Conservation (phyloP, 2,329 filamentous ascomycete genomes). For the Amesomyces nigricolor region DNA sequence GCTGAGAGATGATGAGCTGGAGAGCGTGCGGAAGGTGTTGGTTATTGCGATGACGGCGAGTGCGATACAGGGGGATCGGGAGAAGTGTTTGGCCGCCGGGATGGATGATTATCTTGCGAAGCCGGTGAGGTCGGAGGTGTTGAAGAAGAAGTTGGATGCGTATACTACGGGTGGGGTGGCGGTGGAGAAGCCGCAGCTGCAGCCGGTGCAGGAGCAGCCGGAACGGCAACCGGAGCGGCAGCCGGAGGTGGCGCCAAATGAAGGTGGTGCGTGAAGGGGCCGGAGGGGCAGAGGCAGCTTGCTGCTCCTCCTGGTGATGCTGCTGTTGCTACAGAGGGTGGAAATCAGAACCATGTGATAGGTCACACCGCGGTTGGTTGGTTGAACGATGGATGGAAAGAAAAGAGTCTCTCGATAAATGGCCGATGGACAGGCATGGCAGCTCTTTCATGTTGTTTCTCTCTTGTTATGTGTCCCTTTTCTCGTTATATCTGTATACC, state of each 20-base stretch:
- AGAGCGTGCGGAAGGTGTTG: slow-evolving; percentile 73
- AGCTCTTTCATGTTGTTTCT: not conserved
- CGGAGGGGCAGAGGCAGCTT: too few relatives aligned
- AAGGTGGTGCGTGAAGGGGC: too few relatives aligned
- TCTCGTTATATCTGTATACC: not conserved
- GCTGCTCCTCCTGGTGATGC: too few relatives aligned
- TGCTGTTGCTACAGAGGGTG: too few relatives aligned
- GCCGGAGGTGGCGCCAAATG: too few relatives aligned
- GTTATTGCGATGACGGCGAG: slow-evolving; percentile 97
- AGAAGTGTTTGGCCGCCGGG: slow-evolving; percentile 90
- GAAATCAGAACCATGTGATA: too few relatives aligned
- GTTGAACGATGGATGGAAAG: too few relatives aligned
- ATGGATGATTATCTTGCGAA: slow-evolving; percentile 99
- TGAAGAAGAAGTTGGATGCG: slow-evolving; percentile 72
- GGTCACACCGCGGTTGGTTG: too few relatives aligned
- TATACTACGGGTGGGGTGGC: slow-evolving; percentile 31
- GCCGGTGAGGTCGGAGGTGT: slow-evolving; percentile 80
- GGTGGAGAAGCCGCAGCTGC: too few relatives aligned
- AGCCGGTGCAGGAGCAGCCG: too few relatives aligned
- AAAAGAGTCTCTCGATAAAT: not conserved
- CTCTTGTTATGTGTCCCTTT: not conserved
- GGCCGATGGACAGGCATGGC: not conserved
- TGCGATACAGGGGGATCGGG: slow-evolving; percentile 87
- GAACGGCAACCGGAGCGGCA: too few relatives aligned
- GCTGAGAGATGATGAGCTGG: slow-evolving; percentile 69